phyloP scores from a whole-genome alignment of 1,284 basidiomycete genomes.

The Irpex sp. region DNA sequence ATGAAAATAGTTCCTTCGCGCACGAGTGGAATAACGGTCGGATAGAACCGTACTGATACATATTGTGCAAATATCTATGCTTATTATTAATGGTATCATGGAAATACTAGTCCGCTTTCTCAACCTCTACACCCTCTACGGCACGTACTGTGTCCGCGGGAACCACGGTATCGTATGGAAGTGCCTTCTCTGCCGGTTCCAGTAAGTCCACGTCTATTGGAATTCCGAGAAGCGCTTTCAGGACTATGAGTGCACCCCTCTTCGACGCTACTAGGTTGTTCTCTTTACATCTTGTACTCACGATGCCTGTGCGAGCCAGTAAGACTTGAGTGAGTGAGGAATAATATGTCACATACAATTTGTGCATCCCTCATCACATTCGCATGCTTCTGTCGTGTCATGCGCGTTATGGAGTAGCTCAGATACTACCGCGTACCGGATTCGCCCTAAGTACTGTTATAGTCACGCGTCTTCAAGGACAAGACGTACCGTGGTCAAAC shows the following conservation, averaged over 20 bases:
- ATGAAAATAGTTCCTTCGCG: slow-evolving; percentile 23
- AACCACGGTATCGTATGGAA: slow-evolving; percentile 45
- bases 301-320: slow-evolving; percentile 46
- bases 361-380: slow-evolving; percentile 71
- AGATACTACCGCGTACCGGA: slow-evolving; percentile 38
- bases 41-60: not conserved
- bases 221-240: slow-evolving; percentile 57
- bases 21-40: not conserved
- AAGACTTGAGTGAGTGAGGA: not conserved
- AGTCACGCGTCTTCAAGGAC: not conserved
- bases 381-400: slow-evolving; percentile 61
- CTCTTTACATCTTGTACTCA: slow-evolving; percentile 60
- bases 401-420: slow-evolving; percentile 65
- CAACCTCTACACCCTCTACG: slow-evolving; percentile 48
- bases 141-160: slow-evolving; percentile 47
- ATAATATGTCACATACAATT: slow-evolving; percentile 48
- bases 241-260: slow-evolving; percentile 65
- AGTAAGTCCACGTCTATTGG: slow-evolving; percentile 46
- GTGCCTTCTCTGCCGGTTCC: slow-evolving; percentile 16
- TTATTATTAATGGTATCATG: not conserved
- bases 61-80: not conserved
- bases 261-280: slow-evolving; percentile 69
- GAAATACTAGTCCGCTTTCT: slow-evolving; percentile 25
- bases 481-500: slow-evolving; percentile 71
- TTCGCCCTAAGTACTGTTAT: too few species aligned